Conservation (phyloP, 2,329 filamentous ascomycete genomes). For the Aureobasidium melanogenum region DNA sequence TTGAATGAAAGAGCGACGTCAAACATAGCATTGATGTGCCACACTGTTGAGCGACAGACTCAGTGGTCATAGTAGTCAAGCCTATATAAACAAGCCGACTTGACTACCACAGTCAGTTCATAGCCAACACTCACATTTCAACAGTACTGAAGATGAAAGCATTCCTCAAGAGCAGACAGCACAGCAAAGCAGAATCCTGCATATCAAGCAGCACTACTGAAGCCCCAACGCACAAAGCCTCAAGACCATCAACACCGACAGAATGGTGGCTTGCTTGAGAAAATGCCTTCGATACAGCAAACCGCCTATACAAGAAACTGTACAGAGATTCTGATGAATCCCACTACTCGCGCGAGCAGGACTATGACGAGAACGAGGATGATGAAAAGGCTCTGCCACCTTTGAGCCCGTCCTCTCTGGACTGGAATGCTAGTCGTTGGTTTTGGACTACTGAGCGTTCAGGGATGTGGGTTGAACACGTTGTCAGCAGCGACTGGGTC, state of each 20-base stretch:
- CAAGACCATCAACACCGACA: not conserved
- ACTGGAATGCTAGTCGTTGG: not conserved
- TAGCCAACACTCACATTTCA: not conserved
- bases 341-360: not conserved
- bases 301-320: not conserved
- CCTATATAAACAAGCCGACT: not conserved
- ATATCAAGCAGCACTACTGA: not conserved
- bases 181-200: not conserved
- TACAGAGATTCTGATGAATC: not conserved
- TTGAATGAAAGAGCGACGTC: not conserved
- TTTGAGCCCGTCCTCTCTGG: not conserved
- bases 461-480: not conserved
- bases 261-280: not conserved
- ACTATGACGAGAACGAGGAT: not conserved
- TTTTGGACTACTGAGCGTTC: not conserved
- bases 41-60: not conserved
- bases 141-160: not conserved
- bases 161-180: not conserved
- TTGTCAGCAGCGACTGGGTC: not conserved
- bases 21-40: not conserved
- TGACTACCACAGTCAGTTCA: not conserved
- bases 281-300: not conserved
- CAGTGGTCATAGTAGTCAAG: not conserved
- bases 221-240: not conserved
- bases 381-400: not conserved